phyloP scores from a whole-genome alignment of 805 yeast species.

The Wickerhamiella kazuoi region DNA sequence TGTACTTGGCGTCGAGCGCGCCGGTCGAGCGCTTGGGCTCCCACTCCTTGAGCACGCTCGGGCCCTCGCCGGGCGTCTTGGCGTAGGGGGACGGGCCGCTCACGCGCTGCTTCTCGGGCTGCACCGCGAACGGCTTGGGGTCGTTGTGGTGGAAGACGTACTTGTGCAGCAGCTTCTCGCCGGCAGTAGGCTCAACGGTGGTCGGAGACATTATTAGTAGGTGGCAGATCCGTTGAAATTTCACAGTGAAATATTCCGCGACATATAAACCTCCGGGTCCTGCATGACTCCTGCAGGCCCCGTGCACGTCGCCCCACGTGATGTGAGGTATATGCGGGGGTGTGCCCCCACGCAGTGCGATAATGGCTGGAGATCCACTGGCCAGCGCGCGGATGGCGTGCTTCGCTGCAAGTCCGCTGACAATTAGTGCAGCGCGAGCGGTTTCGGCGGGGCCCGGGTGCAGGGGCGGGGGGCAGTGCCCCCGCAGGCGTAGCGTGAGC shows the following conservation, averaged over 20 bases:
- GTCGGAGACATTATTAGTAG: not conserved
- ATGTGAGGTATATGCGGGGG: not conserved
- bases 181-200: not conserved
- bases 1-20: conserved; percentile 14
- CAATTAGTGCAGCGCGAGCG: no score
- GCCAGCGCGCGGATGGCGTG: no score
- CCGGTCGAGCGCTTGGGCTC: conserved; percentile 14
- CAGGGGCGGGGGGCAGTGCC: no score
- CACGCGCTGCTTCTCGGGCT: not conserved
- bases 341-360: no score
- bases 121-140: not conserved
- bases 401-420: no score
- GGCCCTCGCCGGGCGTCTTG: conserved; percentile 11
- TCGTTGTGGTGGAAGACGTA: not conserved
- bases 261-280: not conserved
- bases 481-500: no score
- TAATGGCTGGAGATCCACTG: no score
- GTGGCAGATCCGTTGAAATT: not conserved
- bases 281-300: not conserved
- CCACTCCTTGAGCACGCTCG: conserved; percentile 7
- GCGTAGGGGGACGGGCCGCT: conserved; percentile 18
- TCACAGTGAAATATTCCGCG: not conserved
- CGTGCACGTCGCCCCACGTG: not conserved
- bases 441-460: no score
- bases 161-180: not conserved